Evolutionary conservation across 441 rosid species (phyloP).

Genomic region (Eruca vesicaria): DNA sequence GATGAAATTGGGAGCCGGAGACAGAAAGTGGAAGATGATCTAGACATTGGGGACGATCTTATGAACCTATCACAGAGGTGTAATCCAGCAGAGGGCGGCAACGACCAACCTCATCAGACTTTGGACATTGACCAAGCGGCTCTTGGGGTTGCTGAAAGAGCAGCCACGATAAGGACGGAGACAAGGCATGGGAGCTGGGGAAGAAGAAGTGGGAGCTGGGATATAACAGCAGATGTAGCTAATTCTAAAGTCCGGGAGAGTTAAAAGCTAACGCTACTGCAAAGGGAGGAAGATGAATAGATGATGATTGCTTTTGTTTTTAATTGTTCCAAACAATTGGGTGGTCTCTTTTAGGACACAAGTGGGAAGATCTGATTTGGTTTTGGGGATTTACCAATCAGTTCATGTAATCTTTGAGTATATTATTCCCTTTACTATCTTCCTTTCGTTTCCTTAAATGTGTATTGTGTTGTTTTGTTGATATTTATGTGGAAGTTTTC

Average conservation of each 20-base stretch:
- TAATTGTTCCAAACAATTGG: background rate
- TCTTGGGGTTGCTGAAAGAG: constrained; percentile 55
- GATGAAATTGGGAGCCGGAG: constrained; percentile 50
- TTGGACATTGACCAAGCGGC: constrained; percentile 51
- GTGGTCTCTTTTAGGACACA: constrained; percentile 17
- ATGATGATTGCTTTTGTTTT: constrained; percentile 5
- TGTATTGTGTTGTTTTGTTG: constrained; percentile 20
- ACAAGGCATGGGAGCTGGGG: constrained; percentile 59
- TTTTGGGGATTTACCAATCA: constrained; percentile 13
- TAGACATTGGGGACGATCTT: constrained; percentile 83
- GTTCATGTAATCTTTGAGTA: constrained; percentile 28
- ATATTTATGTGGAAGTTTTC: constrained; percentile 5
- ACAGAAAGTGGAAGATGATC: constrained; percentile 81
- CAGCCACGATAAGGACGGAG: constrained; percentile 59
- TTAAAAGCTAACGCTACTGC: background rate
- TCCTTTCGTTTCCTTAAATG: background rate
- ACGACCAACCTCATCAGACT: constrained; percentile 48
- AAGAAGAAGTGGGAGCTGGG: constrained; percentile 35
- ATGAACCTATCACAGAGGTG: constrained; percentile 81
- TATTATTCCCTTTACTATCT: constrained; percentile 1
- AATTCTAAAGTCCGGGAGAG: constrained; percentile 15
- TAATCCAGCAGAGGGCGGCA: constrained; percentile 56
- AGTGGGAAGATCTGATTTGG: constrained; percentile 7
- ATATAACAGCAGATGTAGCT: constrained; percentile 24
- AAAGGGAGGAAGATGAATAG: background rate